A percentile compares a stretch with the other conserved stretches of the same genome.
Evolutionary conservation across 306 rosid genomes (phyloP).

Genomic region (Vicia sativa): DNA sequence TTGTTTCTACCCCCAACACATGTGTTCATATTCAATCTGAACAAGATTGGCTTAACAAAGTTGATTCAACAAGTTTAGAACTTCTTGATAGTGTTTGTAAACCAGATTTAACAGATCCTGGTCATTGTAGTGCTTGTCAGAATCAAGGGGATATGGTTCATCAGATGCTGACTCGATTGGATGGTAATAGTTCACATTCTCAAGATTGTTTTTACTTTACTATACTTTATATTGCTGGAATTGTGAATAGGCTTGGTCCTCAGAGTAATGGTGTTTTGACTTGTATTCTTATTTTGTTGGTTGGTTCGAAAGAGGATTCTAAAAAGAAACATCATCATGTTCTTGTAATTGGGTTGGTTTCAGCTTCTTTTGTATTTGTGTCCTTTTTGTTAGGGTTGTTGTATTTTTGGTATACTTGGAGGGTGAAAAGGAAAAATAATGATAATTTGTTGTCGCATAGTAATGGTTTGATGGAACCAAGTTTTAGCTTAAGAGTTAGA

Average conservation of each 20-base stretch:
- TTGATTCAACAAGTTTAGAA: conserved; percentile 45
- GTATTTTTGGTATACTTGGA: conserved; percentile 58
- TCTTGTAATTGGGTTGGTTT: conserved; percentile 60
- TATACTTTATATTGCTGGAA: conserved; percentile 76
- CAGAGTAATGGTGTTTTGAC: conserved; percentile 56
- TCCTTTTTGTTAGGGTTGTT: conserved; percentile 55
- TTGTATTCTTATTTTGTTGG: conserved; percentile 52
- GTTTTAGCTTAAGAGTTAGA: conserved; percentile 57
- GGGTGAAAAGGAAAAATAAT: conserved; percentile 35
- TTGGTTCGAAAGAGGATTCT: conserved; percentile 37
- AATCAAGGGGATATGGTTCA: conserved; percentile 52
- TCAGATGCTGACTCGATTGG: conserved; percentile 39
- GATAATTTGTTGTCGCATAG: conserved; percentile 38
- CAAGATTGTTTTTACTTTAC: conserved; percentile 61
- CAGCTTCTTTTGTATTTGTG: conserved; percentile 57
- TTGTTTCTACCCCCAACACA: conserved; percentile 52
- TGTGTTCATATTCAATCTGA: conserved; percentile 59
- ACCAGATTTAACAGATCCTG: conserved; percentile 54
- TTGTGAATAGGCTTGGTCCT: conserved; percentile 72
- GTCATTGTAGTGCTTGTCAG: conserved; percentile 54
- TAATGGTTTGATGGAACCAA: conserved; percentile 51
- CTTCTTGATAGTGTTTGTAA: conserved; percentile 54
- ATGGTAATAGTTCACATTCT: conserved; percentile 71
- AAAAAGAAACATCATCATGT: conserved; percentile 39
- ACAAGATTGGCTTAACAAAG: conserved; percentile 59